A percentile compares a stretch with the other conserved stretches of the same genome.
phyloP scores from a whole-genome alignment of 192 early-diverging fungal genomes.

The Backusella tuberculispora region DNA sequence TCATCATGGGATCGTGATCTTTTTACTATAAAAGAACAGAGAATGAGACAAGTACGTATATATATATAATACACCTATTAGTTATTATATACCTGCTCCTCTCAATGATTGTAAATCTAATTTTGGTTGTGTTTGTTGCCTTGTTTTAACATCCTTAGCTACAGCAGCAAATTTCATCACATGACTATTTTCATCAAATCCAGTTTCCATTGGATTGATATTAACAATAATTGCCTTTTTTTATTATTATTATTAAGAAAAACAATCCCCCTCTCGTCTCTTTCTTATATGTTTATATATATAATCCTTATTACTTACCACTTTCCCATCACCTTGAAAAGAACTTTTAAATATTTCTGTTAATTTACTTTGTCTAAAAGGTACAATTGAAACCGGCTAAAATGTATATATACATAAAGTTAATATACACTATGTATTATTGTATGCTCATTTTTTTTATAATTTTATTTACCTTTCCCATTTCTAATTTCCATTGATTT shows the following conservation, averaged over 20 bases:
- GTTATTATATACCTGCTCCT: not conserved
- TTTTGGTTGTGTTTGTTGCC: slow-evolving; percentile 42
- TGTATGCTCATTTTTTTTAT: not conserved
- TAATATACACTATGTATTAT: not conserved
- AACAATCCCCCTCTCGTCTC: too few species aligned
- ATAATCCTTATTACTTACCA: slow-evolving; percentile 32
- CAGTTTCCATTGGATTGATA: slow-evolving; percentile 61
- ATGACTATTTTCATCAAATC: slow-evolving; percentile 57
- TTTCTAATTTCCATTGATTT: slow-evolving; percentile 46
- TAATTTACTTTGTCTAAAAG: slow-evolving; percentile 69
- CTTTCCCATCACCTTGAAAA: slow-evolving; percentile 61
- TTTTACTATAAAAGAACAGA: not conserved
- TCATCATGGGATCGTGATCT: not conserved
- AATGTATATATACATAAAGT: too few species aligned
- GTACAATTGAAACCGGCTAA: slow-evolving; percentile 51
- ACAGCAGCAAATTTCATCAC: slow-evolving; percentile 68
- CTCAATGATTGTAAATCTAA: slow-evolving; percentile 27
- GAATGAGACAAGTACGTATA: not conserved
- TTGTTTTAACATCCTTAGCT: slow-evolving; percentile 56
- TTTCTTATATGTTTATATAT: too few species aligned
- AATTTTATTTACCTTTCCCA: slow-evolving; percentile 45
- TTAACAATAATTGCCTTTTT: slow-evolving; percentile 60
- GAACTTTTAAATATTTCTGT: slow-evolving; percentile 67
- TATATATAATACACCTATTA: too few species aligned
- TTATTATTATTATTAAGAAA: not conserved